These are phyloP conservation scores for Pythium angustatum DNA, from an alignment of 352 stramenopile genomes.

Conservation along the genomic window DNA sequence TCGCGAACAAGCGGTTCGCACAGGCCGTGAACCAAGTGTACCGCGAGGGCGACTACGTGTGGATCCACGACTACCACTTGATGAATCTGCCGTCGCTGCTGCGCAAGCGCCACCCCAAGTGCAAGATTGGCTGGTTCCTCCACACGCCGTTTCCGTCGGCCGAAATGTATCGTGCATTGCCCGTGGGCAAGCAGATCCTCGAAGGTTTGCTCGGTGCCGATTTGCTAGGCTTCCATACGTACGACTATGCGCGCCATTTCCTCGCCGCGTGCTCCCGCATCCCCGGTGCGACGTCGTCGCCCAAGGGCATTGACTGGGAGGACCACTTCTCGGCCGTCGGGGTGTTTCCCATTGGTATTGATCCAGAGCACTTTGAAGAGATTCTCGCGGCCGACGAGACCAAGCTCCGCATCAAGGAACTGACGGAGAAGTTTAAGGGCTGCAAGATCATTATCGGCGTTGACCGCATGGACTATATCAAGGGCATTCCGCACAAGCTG, in stretches of 20 bases:
- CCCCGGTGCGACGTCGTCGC: slow-evolving; percentile 67
- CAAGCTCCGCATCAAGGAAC: slow-evolving; percentile 59
- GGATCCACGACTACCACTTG: slow-evolving; percentile 90
- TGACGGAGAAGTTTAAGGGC: slow-evolving; percentile 61
- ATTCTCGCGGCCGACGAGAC: slow-evolving; percentile 51
- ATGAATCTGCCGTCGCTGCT: slow-evolving; percentile 85
- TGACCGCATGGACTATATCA: slow-evolving; percentile 87
- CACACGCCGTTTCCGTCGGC: slow-evolving; percentile 87
- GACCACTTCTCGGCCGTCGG: slow-evolving; percentile 82
- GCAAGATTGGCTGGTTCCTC: slow-evolving; percentile 87
- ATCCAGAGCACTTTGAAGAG: slow-evolving; percentile 81
- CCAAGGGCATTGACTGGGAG: slow-evolving; percentile 78
- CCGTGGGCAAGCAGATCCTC: slow-evolving; percentile 76
- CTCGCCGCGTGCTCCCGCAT: slow-evolving; percentile 76
- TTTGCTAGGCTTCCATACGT: slow-evolving; percentile 85
- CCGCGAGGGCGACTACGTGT: slow-evolving; percentile 81
- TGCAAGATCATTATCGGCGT: slow-evolving; percentile 87
- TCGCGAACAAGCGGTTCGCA: slow-evolving; percentile 82
- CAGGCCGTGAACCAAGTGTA: slow-evolving; percentile 81
- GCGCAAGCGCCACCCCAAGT: slow-evolving; percentile 64
- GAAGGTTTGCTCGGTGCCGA: slow-evolving; percentile 81
- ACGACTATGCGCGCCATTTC: slow-evolving; percentile 87
- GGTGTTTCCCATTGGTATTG: slow-evolving; percentile 86
- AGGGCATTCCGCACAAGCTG: slow-evolving; percentile 87
- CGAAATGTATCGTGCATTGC: slow-evolving; percentile 86